These are phyloP conservation scores for Trichoderma afroharzianum DNA, from an alignment of 2,329 filamentous ascomycete species.

Conservation along the genomic window DNA sequence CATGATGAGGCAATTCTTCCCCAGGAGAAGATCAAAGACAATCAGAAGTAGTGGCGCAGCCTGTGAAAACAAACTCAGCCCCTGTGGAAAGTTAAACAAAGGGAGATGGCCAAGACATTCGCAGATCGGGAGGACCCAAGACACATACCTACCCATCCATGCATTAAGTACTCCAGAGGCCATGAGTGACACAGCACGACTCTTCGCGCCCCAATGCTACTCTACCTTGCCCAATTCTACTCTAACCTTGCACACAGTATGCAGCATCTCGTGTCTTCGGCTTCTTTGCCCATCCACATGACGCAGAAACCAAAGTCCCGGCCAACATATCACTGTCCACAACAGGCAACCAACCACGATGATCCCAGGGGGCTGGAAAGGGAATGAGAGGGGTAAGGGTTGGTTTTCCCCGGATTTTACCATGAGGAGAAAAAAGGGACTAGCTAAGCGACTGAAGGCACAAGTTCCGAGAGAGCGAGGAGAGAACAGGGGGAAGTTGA, in stretches of 20 bases:
- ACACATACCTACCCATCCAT: not conserved
- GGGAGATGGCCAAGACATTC: not conserved
- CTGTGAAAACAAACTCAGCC: not conserved
- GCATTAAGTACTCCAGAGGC: not conserved
- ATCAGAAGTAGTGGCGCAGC: not conserved
- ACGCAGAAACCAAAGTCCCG: not conserved
- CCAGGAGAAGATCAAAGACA: not conserved
- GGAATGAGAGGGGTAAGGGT: not conserved
- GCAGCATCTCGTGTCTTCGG: constrained; percentile 1
- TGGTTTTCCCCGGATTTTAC: not conserved
- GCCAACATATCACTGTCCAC: constrained; percentile 1
- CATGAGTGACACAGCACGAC: not conserved
- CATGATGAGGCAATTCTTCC: constrained; percentile 21
- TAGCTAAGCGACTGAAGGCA: not conserved
- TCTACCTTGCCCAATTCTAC: not conserved
- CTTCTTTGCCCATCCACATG: constrained; percentile 6
- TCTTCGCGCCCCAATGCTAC: not conserved
- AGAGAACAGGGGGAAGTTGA: not conserved
- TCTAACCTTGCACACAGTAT: not conserved
- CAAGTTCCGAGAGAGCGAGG: not conserved
- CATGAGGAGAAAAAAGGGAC: not conserved
- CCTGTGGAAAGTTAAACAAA: not conserved
- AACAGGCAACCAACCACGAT: constrained; percentile 9
- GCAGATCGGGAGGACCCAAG: not conserved
- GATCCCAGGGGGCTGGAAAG: constrained; percentile 6